phyloP scores from a whole-genome alignment of 2,329 filamentous ascomycete genomes.

The Phialophora chinensis region DNA sequence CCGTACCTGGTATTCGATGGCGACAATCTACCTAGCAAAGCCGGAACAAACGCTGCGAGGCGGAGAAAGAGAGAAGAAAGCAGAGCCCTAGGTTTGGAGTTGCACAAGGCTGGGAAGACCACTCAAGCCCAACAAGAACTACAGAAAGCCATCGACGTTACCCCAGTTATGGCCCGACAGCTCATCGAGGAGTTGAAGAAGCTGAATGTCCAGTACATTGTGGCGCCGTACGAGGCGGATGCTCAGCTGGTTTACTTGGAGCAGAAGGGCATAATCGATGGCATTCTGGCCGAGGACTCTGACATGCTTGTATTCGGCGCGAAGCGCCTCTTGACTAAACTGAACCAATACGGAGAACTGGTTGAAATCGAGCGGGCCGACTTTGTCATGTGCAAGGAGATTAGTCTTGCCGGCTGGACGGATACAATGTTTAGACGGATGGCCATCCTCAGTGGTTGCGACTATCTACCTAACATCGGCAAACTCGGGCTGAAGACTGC shows the following conservation, averaged over 20 bases:
- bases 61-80: slow-evolving; percentile 77
- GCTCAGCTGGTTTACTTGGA: slow-evolving; percentile 96
- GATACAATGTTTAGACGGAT: slow-evolving; percentile 90
- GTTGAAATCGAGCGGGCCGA: slow-evolving; percentile 88
- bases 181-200: slow-evolving; percentile 91
- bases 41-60: slow-evolving; percentile 79
- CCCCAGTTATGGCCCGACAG: slow-evolving; percentile 90
- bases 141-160: slow-evolving; percentile 94
- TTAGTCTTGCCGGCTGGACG: slow-evolving; percentile 89
- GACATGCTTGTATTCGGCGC: slow-evolving; percentile 95
- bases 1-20: slow-evolving; percentile 97
- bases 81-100: slow-evolving; percentile 74
- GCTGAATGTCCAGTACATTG: slow-evolving; percentile 79
- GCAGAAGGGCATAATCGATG: slow-evolving; percentile 78
- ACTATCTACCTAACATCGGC: slow-evolving; percentile 86
- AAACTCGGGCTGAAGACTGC: slow-evolving; percentile 92
- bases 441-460: slow-evolving; percentile 95
- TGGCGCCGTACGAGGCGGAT: slow-evolving; percentile 96
- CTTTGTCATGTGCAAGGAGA: slow-evolving; percentile 85
- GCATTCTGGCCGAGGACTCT: slow-evolving; percentile 94
- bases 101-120: slow-evolving; percentile 80
- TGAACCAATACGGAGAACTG: slow-evolving; percentile 92
- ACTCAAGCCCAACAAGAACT: slow-evolving; percentile 83
- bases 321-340: slow-evolving; percentile 86
- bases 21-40: slow-evolving; percentile 92